Conservation (phyloP, 2,329 filamentous ascomycete genomes). For the Gaeumannomyces tritici region DNA sequence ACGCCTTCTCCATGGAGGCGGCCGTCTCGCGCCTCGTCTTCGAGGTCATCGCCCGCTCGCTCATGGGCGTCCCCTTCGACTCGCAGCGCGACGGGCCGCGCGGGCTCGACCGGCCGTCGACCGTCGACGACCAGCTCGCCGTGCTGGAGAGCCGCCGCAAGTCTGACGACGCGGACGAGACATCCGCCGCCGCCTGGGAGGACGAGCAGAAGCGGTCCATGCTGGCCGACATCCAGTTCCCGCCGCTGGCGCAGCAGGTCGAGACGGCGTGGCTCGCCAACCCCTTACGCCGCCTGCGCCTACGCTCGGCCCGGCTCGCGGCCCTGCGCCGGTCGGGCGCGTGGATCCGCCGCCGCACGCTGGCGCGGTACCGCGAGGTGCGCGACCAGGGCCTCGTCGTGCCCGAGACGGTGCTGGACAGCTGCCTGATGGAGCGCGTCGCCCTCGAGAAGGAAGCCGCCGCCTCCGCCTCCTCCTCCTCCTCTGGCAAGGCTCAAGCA, state of each 20-base stretch:
- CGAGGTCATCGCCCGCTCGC: conserved; percentile 10
- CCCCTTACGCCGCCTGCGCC: neutral
- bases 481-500: no score
- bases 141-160: neutral
- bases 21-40: conserved; percentile 18
- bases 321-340: neutral
- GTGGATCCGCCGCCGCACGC: conserved; percentile 4
- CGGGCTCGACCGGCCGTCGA: neutral
- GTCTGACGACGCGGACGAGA: no score
- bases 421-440: conserved; percentile 3
- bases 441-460: neutral
- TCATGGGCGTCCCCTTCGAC: neutral
- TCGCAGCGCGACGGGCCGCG: neutral
- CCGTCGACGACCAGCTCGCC: neutral
- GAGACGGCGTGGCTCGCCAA: neutral
- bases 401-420: conserved; percentile 2
- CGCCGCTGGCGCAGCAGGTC: neutral
- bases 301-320: neutral
- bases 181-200: neutral
- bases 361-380: conserved; percentile 16
- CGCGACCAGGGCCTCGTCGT: conserved; percentile 8
- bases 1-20: conserved; percentile 17
- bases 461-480: no score
- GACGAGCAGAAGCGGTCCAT: neutral
- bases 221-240: neutral